A percentile compares a stretch with the other conserved stretches of the same genome.
These are phyloP conservation scores for Aegilops speltoides DNA, from an alignment of 176 grass and related monocot genomes.

Conservation along the genomic window DNA sequence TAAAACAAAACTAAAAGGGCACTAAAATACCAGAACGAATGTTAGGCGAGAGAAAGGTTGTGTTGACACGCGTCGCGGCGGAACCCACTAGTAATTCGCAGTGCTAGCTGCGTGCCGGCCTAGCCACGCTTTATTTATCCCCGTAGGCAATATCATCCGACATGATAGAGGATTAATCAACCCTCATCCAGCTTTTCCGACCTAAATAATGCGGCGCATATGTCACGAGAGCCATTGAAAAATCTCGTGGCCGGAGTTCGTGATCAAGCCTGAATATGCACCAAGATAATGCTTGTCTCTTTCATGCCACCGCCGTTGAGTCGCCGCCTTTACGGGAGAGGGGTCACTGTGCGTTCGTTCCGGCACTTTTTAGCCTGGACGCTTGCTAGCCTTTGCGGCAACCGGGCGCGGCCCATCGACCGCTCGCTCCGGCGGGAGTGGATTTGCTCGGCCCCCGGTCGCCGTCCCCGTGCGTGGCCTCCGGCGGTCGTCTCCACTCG, in stretches of 20 bases:
- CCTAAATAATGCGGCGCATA: neutral
- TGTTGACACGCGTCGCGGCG: neutral
- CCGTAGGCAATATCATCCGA: neutral
- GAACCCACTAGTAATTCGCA: neutral
- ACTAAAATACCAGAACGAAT: neutral
- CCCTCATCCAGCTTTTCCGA: too few relatives aligned
- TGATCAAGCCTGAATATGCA: neutral
- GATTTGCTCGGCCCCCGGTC: neutral
- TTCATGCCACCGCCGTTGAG: neutral
- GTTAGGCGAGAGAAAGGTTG: neutral
- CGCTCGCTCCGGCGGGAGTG: neutral
- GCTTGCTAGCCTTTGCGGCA: conserved; percentile 11
- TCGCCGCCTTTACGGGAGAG: neutral
- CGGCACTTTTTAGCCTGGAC: neutral
- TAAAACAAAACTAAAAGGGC: too few relatives aligned
- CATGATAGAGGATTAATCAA: neutral
- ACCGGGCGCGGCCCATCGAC: neutral
- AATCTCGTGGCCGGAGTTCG: neutral
- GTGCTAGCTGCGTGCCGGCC: too few relatives aligned
- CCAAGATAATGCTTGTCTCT: neutral
- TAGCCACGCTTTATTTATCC: neutral
- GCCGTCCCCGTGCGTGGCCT: neutral
- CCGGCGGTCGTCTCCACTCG: neutral
- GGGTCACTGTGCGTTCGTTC: neutral
- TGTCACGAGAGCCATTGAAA: neutral